These are phyloP conservation scores for Talaromyces atroroseus DNA, from an alignment of 2,329 filamentous ascomycete genomes.

Conservation along the genomic window DNA sequence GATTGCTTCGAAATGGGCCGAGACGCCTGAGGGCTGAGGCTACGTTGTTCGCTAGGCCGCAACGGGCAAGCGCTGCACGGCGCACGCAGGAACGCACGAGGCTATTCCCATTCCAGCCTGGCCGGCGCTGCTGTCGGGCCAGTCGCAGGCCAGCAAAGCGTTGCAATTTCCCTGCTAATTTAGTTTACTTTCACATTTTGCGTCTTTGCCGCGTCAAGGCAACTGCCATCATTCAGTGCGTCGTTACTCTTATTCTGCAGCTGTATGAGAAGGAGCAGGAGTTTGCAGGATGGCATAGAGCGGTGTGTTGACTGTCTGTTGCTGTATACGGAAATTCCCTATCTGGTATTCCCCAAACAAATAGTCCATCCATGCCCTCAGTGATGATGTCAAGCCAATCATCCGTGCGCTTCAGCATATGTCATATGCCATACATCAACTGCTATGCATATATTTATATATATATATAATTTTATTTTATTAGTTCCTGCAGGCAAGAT, in stretches of 20 bases:
- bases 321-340: not conserved
- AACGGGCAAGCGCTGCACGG: not conserved
- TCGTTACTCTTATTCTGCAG: too few species aligned
- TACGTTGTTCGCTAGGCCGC: not conserved
- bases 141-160: not conserved
- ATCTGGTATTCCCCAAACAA: not conserved
- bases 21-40: not conserved
- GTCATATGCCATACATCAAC: too few species aligned
- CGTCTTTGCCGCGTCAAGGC: too few species aligned
- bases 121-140: not conserved
- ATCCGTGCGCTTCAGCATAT: not conserved
- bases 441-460: too few species aligned
- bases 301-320: not conserved
- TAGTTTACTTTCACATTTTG: not conserved
- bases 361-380: not conserved
- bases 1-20: not conserved
- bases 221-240: too few species aligned
- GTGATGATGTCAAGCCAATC: not conserved
- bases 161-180: not conserved
- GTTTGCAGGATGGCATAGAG: too few species aligned
- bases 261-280: too few species aligned
- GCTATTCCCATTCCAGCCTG: not conserved
- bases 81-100: slow-evolving; percentile 6
- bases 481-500: too few species aligned
- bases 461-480: too few species aligned